These are phyloP conservation scores for Colletotrichum spinosum DNA, from an alignment of 2,329 filamentous ascomycete genomes.

Conservation along the genomic window DNA sequence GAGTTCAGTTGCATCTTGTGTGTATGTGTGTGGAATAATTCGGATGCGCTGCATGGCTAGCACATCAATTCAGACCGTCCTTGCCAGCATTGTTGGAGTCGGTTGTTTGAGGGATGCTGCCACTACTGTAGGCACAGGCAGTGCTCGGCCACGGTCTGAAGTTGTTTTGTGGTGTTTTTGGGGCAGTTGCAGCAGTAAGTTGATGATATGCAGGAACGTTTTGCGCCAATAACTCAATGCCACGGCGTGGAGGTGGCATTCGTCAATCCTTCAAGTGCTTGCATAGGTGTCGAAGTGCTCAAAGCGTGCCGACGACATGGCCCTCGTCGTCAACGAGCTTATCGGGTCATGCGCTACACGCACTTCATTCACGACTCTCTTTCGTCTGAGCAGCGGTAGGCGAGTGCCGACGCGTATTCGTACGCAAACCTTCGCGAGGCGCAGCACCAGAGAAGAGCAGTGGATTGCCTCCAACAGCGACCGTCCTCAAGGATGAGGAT, in stretches of 20 bases:
- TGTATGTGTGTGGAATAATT: not conserved
- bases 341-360: conserved; percentile 9
- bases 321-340: not conserved
- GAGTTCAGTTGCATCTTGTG: not conserved
- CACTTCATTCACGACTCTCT: not conserved
- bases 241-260: not conserved
- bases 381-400: conserved; percentile 4
- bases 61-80: not conserved
- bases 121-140: conserved; percentile 17
- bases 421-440: conserved; percentile 11
- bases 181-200: not conserved
- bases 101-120: not conserved
- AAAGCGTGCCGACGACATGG: conserved; percentile 1
- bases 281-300: conserved; percentile 11
- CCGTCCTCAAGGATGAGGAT: conserved; percentile 4
- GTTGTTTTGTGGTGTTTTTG: not conserved
- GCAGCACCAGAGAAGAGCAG: not conserved
- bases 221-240: too few relatives aligned
- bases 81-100: conserved; percentile 2
- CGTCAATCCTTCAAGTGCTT: not conserved
- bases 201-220: not conserved
- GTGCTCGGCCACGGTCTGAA: not conserved
- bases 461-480: conserved; percentile 1
- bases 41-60: not conserved
- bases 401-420: conserved; percentile 10